phyloP scores from a whole-genome alignment of 768 basidiomycete species.

The Baorangia bicolor region DNA sequence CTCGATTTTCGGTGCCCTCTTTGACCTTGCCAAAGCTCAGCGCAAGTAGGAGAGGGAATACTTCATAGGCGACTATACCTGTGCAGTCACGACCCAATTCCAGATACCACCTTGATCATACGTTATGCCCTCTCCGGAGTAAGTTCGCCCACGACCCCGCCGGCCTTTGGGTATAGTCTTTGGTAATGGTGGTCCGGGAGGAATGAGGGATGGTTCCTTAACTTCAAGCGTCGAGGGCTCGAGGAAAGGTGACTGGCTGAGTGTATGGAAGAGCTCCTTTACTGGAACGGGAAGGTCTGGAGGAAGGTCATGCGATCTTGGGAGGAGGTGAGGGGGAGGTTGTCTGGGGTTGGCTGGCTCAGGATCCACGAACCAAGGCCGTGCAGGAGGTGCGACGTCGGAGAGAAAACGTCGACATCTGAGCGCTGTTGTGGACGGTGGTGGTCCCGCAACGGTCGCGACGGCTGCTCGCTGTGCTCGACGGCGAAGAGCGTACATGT shows the following conservation, averaged over 20 bases:
- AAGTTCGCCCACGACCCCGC: slow-evolving; percentile 65
- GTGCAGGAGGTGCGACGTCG: neutral
- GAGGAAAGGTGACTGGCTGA: slow-evolving; percentile 64
- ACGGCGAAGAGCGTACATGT: slow-evolving; percentile 24
- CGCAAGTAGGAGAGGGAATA: neutral
- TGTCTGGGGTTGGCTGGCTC: slow-evolving; percentile 24
- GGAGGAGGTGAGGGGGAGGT: slow-evolving; percentile 27
- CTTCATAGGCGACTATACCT: slow-evolving; percentile 42
- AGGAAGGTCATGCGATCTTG: slow-evolving; percentile 39
- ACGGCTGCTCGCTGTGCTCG: slow-evolving; percentile 4
- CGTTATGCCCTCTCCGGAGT: slow-evolving; percentile 58
- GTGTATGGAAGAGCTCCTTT: slow-evolving; percentile 53
- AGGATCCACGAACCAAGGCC: slow-evolving; percentile 71
- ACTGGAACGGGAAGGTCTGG: slow-evolving; percentile 50
- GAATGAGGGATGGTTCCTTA: slow-evolving; percentile 46
- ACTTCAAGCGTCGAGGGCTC: slow-evolving; percentile 60
- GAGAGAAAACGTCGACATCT: slow-evolving; percentile 12
- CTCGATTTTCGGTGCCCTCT: slow-evolving; percentile 78
- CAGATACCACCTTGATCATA: slow-evolving; percentile 61
- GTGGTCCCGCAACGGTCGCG: neutral
- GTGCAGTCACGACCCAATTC: slow-evolving; percentile 74
- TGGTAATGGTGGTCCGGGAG: slow-evolving; percentile 62
- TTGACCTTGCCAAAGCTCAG: slow-evolving; percentile 55
- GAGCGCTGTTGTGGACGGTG: neutral
- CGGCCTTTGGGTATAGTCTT: slow-evolving; percentile 55